A percentile compares a stretch with the other conserved stretches of the same genome.
These are phyloP conservation scores for Prinsepia uniflora DNA, from an alignment of 306 rosid species.

Conservation along the genomic window DNA sequence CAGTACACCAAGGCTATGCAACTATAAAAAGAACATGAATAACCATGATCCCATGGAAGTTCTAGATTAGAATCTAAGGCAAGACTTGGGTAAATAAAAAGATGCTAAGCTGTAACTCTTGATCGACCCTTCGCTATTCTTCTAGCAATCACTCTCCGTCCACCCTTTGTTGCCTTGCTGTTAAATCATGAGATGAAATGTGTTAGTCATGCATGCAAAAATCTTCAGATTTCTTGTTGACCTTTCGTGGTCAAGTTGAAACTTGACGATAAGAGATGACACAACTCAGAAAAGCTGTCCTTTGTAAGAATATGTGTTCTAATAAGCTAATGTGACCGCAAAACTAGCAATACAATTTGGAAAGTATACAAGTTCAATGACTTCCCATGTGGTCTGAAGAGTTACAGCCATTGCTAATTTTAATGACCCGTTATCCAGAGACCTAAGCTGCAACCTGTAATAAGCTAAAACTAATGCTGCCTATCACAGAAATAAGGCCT, in stretches of 20 bases:
- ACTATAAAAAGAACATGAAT: neutral
- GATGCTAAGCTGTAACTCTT: slow-evolving; percentile 78
- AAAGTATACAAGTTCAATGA: neutral
- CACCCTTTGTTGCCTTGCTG: slow-evolving; percentile 97
- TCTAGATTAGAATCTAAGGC: slow-evolving; percentile 19
- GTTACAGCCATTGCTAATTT: neutral
- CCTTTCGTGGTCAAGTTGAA: slow-evolving; percentile 6
- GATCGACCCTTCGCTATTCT: slow-evolving; percentile 85
- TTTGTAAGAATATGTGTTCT: neutral
- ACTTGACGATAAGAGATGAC: neutral
- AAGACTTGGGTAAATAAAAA: slow-evolving; percentile 13
- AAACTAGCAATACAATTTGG: neutral
- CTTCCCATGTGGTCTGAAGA: neutral
- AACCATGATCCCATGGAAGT: slow-evolving; percentile 20
- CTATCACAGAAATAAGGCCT: neutral
- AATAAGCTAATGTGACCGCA: neutral
- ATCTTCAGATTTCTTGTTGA: slow-evolving; percentile 2
- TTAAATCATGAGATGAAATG: slow-evolving; percentile 27
- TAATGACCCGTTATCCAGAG: neutral
- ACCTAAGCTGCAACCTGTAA: neutral
- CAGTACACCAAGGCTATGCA: neutral
- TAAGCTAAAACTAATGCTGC: neutral
- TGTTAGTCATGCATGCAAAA: slow-evolving; percentile 1
- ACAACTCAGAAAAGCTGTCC: neutral
- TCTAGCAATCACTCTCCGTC: slow-evolving; percentile 80